Evolutionary conservation across 495 filamentous ascomycete species (phyloP), one percentile per base, ranked within the genome.

Genomic region (Bacidia rubella): DNA sequence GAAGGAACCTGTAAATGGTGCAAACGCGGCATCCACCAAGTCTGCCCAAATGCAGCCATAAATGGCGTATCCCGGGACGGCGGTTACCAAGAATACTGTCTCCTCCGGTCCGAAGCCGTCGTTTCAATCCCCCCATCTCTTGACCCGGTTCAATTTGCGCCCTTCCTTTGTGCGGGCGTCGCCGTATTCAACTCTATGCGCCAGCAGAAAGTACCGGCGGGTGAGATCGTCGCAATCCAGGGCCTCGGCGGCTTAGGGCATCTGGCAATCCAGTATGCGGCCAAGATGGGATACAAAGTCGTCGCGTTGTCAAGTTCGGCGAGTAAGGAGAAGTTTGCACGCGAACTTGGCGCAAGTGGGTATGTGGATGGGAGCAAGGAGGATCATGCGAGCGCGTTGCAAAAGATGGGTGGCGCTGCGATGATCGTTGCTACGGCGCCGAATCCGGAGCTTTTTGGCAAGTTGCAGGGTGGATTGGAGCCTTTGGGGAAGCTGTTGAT

Each of bases 171-270:
- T 62, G 81, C 82, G 2, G 82, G 82, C 52, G 73, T 85, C 55
- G 84, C 81, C 21, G 75, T 80, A 20, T 86, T 83, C 73, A 84
- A 84, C 65, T 68, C 69, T 9, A 80, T 86, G 47, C 74, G 79
- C 25, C 70, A 76, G 38, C 70, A 77, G 70, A 62, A 73, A 27
- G 66, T 83, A 26, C 59, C 65, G 19, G 61, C 69, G 1, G 81
- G 81, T 21, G 74, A 71, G 48, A 63, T 70, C 0, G 79, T 86
- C 5, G 80, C 75, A 7, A 56, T 83, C 12, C 78, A 82, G 62
- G 80, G 79, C 1, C 69, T 83, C 17, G 79, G 79, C n/a, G 80
- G 79, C 0, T 66, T 83, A 0, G 81, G 82, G 23, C 81, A 84
- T 63, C 57, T 85, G 20, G 82, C 77, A 3, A 57, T 83, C n/a